Base-by-base conservation (phyloP, 768 basidiomycete species). In the Hortiboletus flavorubellus region DNA sequence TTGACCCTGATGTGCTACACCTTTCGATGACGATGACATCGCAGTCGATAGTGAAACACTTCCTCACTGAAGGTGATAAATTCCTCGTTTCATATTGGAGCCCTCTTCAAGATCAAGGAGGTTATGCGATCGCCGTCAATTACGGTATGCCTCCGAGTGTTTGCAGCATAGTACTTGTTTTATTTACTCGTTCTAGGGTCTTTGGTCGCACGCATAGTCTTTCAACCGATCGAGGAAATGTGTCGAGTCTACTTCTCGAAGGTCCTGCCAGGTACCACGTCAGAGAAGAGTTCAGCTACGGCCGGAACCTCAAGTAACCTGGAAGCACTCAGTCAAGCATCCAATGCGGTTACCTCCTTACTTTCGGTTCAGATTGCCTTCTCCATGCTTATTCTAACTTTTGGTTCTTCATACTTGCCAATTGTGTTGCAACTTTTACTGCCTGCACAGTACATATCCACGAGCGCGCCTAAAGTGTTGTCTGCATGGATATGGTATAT, bases 191-290 rank as follows among this genome's bases (percentile, higher is more conserved):
- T 54, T 53, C 43, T 62, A 96, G 95, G 96, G 47, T 97, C 96
- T 4, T 80, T 98, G 14, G 75, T 97, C 26, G 96, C 94, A 6
- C 86, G 97, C 16, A 89, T 98, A 54, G 66, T 95, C 26, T 96
- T 98, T 67, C 96, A 98, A 62, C 97, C 97, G 0, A 82, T 98
- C 26, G 97, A 99, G 71, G 97, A 99, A 72, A 88, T 91, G 1
- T 81, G 88, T 2, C 85, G 95, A 1, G 78, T 98, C 4, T 93
- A 87, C 72, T 98, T 97, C 72, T 94, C 96, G 2, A 86, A 77
- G 50, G 79, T 75, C 55, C 77, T 75, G 56, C 82, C 69, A 53
- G 66, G 62, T 9, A 58, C 59, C 34, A 41, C n/a, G 18, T 51
- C 47, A 46, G 56, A 58, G 45, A 44, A 59, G 29, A 44, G 26